phyloP scores from a whole-genome alignment of 257 asterid genomes.

The Salvia hispanica region DNA sequence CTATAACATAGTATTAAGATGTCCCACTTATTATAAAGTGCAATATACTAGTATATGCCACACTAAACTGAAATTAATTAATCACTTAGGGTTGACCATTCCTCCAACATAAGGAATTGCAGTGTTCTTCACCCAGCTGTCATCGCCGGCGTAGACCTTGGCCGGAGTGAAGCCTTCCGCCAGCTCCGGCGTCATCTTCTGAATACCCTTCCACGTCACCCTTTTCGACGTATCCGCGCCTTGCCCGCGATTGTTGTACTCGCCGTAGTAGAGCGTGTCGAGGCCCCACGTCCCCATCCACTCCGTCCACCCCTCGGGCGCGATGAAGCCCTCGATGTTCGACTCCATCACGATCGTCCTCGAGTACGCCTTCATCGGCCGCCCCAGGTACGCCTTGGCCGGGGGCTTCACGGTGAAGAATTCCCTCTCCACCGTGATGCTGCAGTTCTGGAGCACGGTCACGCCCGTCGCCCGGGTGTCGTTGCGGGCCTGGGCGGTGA shows the following conservation, averaged over 20 bases:
- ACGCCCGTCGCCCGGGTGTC: conserved; percentile 53
- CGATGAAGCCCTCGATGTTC: conserved; percentile 49
- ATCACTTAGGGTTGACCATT: conserved; percentile 31
- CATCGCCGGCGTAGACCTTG: conserved; percentile 38
- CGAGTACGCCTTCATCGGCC: conserved; percentile 79
- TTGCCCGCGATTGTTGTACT: conserved; percentile 64
- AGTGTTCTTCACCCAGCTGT: conserved; percentile 48
- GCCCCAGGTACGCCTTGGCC: conserved; percentile 56
- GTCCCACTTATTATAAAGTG: not conserved
- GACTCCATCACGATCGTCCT: conserved; percentile 70
- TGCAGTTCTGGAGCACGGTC: conserved; percentile 53
- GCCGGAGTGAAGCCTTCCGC: conserved; percentile 59
- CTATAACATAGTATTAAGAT: too few species aligned
- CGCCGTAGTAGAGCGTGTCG: conserved; percentile 65
- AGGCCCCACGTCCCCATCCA: conserved; percentile 65
- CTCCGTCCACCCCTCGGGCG: conserved; percentile 70
- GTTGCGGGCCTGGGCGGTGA: conserved; percentile 81
- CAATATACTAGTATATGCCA: too few species aligned
- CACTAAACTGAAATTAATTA: not conserved
- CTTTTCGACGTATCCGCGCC: conserved; percentile 50
- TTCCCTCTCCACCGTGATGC: conserved; percentile 49
- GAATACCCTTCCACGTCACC: conserved; percentile 74
- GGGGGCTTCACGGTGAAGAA: conserved; percentile 35
- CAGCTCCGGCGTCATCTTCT: conserved; percentile 50
- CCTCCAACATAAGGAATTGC: conserved; percentile 58